Base-by-base conservation (phyloP, 2,329 filamentous ascomycete species). In the Ceratocystiopsis sp. region DNA sequence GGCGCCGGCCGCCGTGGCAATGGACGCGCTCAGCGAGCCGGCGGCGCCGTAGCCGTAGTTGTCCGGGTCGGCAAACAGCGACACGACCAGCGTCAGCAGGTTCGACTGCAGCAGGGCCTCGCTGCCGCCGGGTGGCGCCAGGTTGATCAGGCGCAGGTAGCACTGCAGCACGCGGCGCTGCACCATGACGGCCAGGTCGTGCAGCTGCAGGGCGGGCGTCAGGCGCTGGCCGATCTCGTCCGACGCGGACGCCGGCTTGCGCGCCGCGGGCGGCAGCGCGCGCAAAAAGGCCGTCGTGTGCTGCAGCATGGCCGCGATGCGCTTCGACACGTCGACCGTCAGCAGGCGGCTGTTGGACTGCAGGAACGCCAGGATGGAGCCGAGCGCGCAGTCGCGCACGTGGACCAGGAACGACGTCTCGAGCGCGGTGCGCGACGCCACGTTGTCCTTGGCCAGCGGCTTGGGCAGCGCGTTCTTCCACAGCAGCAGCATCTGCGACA, bases 401-500 rank as follows among this genome's bases (percentile, higher is more conserved):
- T 98, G 91, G 0, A 87, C 82, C 15, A 98, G 67, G 55, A 95
- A 98, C 35, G 85, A 93, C 4, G 89, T 78, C 57, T 98, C 93
- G 9, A 96, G 67, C 41, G 85, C 71, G 49, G 83, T 89, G 42
- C 87, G 75, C 49, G 89, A 78, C 0, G 80, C 75, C 41, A 85
- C 84, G 51, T 91, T 93, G 51, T 96, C 89, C 58, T 86, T 93
- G 33, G 85, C 80, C n/a, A 96, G 62, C 7, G 93, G 89, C 55
- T 93, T 94, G 0, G 93, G 89, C 12, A 98, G 69, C 0, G 91
- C 89, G 59, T 96, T 98, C 61, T 94, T 94, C 91, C 91, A 98
- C 8, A 98, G 66, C 10, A 98, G 66, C 44, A 98, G 75, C 18
- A 98, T 69, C 56, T 98, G 91, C 3, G 87, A 89, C 9, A 98